A percentile compares a stretch with the other conserved stretches of the same genome.
Conservation (phyloP, 2,329 filamentous ascomycete species). For the Eutypa lata region DNA sequence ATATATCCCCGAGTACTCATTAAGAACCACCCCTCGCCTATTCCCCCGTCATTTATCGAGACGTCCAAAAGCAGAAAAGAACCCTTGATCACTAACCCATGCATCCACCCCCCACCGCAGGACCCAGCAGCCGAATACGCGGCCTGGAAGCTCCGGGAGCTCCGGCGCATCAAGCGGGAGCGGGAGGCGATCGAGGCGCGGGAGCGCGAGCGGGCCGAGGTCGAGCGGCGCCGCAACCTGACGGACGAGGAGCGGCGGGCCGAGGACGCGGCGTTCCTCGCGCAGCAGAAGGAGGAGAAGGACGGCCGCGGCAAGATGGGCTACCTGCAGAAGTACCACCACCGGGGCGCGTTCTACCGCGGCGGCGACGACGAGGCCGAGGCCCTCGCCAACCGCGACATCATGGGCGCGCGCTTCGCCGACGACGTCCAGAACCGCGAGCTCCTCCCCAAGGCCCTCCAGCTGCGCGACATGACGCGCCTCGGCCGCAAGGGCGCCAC, state of each 20-base stretch:
- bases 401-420: conserved; percentile 79
- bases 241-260: conserved; percentile 80
- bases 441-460: conserved; percentile 83
- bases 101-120: conserved; percentile 32
- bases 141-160: conserved; percentile 90
- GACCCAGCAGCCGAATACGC: conserved; percentile 87
- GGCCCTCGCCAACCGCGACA: conserved; percentile 74
- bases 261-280: conserved; percentile 78
- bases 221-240: conserved; percentile 83
- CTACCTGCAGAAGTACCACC: conserved; percentile 94
- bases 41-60: no score
- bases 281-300: conserved; percentile 76
- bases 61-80: not conserved
- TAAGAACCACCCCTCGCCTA: not conserved
- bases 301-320: conserved; percentile 75
- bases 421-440: conserved; percentile 84
- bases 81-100: not conserved
- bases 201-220: conserved; percentile 83
- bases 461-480: conserved; percentile 90
- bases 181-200: conserved; percentile 78
- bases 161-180: conserved; percentile 83
- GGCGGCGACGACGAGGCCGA: conserved; percentile 75
- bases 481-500: conserved; percentile 88
- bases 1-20: no score
- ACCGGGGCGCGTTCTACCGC: conserved; percentile 94